These are phyloP conservation scores for Pleodorina starrii DNA, from an alignment of 139 green algal species.

Conservation along the genomic window DNA sequence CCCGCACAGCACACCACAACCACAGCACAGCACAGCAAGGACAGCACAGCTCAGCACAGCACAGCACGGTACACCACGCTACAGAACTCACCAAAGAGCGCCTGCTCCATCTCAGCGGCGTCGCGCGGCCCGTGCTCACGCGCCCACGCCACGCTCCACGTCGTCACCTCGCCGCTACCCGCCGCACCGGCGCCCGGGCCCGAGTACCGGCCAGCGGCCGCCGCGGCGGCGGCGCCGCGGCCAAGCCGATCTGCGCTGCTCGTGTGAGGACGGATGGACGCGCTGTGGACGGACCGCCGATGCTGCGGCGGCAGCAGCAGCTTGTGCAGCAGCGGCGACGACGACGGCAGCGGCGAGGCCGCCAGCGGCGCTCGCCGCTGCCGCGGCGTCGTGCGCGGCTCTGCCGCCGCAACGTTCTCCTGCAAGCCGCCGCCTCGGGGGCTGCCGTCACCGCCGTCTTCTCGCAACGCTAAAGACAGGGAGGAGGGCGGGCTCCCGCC, in stretches of 20 bases:
- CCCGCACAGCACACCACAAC: too few relatives aligned
- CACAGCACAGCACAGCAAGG: too few relatives aligned
- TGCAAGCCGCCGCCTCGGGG: too few relatives aligned
- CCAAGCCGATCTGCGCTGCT: conserved; percentile 4
- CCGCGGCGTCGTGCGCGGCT: too few relatives aligned
- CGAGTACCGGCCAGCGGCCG: not conserved
- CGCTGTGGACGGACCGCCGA: not conserved
- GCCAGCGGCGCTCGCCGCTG: not conserved
- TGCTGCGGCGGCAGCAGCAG: not conserved
- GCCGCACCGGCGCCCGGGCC: not conserved
- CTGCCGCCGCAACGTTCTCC: too few relatives aligned
- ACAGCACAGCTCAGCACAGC: too few relatives aligned
- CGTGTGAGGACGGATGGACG: not conserved
- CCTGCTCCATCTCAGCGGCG: not conserved
- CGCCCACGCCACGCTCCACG: conserved; percentile 14
- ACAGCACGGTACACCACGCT: too few relatives aligned
- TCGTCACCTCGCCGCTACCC: not conserved
- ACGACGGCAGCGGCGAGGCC: not conserved
- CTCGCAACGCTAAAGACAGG: too few relatives aligned
- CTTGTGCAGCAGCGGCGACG: not conserved
- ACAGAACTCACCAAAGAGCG: not conserved
- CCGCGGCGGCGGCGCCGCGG: conserved; percentile 35
- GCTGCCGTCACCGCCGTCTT: too few relatives aligned
- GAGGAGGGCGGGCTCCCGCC: too few relatives aligned
- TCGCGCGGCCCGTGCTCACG: not conserved